Evolutionary conservation across 768 basidiomycete genomes (phyloP), one percentile per base, ranked within the genome.

Genomic region (Rhizopogon sp.): DNA sequence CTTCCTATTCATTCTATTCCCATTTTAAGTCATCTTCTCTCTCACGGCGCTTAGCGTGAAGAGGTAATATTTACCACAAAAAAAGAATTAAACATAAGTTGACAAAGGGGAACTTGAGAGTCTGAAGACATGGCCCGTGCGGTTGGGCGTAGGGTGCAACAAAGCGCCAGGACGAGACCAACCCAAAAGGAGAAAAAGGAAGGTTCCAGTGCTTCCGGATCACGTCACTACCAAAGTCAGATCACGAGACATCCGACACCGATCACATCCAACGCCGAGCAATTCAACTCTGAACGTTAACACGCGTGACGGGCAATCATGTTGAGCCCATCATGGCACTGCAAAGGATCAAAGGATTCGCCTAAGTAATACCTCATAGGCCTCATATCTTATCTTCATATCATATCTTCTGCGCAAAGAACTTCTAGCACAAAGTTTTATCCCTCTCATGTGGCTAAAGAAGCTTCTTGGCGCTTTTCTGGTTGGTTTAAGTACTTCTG

Each of bases 161-260:
- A 25, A 25, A 25, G 25, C 25, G 17, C 11, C 16, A 60, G 66
- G 57, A 55, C 46, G 40, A 55, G 45, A 56, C 46, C 13, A 52
- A 46, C 39, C 68, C 55, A 35, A 53, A 37, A 54, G 54, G 49
- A 14, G 64, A 59, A 31, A 56, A 50, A 54, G 55, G 56, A 55
- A 57, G 20, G 33, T 52, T 39, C 50, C 50, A 42, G n/a, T 47
- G 58, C 54, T 56, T 62, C 65, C 65, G 66, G 65, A 68, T 69
- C 68, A 69, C 70, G 68, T 68, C 66, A 71, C 59, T 17, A 40
- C 31, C 59, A 56, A 58, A 70, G 63, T 62, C 58, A 66, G 22
- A 49, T 49, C 47, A 39, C 49, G 17, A 51, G 47, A 58, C 58
- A 63, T 52, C 55, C 62, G 25, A 25, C 25, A 62, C 65, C 67